These are phyloP conservation scores for Erodium texanum DNA, from an alignment of 441 rosid genomes.

Conservation along the genomic window DNA sequence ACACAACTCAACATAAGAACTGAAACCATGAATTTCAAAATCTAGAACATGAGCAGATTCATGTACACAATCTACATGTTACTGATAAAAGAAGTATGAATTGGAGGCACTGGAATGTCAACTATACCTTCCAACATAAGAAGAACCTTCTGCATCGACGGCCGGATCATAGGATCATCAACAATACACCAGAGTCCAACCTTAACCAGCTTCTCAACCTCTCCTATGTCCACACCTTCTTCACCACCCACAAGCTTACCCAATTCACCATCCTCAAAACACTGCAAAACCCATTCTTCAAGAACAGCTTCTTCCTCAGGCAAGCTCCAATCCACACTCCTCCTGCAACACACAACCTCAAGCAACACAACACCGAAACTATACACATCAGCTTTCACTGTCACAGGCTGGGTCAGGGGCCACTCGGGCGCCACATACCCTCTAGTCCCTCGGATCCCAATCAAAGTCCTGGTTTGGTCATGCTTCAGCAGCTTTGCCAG, in stretches of 20 bases:
- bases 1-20: too few relatives aligned
- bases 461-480: conserved; percentile 24
- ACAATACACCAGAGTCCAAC: too few relatives aligned
- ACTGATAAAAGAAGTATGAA: too few relatives aligned
- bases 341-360: conserved; percentile 24
- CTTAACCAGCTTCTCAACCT: not conserved
- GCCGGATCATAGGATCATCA: too few relatives aligned
- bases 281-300: conserved; percentile 18
- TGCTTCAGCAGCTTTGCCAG: conserved; percentile 25
- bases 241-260: conserved; percentile 16
- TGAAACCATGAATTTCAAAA: too few relatives aligned
- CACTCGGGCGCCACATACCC: conserved; percentile 32
- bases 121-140: conserved; percentile 29
- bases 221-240: conserved; percentile 13
- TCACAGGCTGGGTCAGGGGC: conserved; percentile 17
- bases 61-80: too few relatives aligned
- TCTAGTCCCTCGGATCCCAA: conserved; percentile 15
- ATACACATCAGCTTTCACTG: conserved; percentile 25
- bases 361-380: conserved; percentile 27
- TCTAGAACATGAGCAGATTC: too few relatives aligned
- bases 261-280: conserved; percentile 9
- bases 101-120: conserved; percentile 25
- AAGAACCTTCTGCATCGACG: not conserved
- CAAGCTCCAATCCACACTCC: conserved; percentile 13
- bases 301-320: conserved; percentile 18